Evolutionary conservation across 768 basidiomycete species (phyloP).

Genomic region (Suillus subluteus): DNA sequence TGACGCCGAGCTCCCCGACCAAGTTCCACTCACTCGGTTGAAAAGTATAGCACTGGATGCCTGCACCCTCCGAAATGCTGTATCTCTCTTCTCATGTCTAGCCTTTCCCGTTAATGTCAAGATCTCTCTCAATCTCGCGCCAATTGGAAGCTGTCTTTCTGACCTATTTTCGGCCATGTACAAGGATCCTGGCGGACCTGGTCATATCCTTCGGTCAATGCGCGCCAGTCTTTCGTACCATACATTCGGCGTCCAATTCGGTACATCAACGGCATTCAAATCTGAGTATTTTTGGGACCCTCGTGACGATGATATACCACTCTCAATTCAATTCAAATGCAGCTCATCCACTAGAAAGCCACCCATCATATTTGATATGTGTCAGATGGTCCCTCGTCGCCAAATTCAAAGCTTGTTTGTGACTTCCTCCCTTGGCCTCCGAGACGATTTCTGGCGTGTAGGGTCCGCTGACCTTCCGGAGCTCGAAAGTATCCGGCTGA

Average conservation of each 20-base stretch:
- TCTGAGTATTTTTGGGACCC: neutral
- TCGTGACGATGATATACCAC: neutral
- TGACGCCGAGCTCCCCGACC: neutral
- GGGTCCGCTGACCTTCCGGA: neutral
- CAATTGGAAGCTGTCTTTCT: neutral
- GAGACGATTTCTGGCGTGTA: neutral
- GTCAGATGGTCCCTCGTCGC: neutral
- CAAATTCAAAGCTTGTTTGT: neutral
- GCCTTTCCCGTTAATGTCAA: neutral
- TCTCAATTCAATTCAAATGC: constrained; percentile 1
- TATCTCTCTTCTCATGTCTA: neutral
- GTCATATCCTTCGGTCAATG: neutral
- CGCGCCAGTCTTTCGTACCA: neutral
- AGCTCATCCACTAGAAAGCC: neutral
- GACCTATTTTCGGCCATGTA: neutral
- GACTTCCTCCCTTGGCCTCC: neutral
- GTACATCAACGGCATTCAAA: neutral
- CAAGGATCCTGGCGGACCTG: neutral
- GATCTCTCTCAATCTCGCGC: neutral
- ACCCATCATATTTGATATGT: neutral
- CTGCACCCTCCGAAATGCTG: neutral
- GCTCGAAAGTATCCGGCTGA: neutral
- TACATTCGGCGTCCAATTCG: neutral
- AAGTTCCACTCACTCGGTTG: neutral
- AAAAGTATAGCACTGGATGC: neutral